These are phyloP conservation scores for Ogataea degrootiae DNA, from an alignment of 805 yeast genomes.

Conservation along the genomic window DNA sequence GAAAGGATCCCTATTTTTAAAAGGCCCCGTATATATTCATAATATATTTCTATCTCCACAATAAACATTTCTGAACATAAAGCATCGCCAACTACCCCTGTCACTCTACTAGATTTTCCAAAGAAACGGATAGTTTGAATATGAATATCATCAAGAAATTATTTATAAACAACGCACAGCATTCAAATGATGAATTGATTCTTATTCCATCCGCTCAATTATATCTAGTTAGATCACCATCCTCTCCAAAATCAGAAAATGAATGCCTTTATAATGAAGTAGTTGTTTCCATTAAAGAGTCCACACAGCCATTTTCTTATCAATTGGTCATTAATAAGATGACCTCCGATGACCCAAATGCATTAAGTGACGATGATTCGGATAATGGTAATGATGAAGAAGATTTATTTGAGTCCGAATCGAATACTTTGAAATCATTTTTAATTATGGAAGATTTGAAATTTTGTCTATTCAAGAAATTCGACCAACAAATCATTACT, in stretches of 20 bases:
- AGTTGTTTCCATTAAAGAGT: constrained; percentile 62
- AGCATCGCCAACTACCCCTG: no score
- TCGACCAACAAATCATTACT: constrained; percentile 50
- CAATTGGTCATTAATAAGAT: constrained; percentile 69
- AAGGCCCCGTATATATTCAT: no score
- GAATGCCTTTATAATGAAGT: constrained; percentile 85
- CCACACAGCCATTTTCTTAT: constrained; percentile 60
- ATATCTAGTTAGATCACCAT: constrained; percentile 64
- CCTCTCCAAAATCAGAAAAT: constrained; percentile 80
- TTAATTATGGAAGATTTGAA: constrained; percentile 57
- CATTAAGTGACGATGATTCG: constrained; percentile 40
- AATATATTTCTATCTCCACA: no score
- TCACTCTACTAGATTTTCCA: no score
- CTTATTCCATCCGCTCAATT: constrained; percentile 77
- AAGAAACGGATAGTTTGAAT: neutral
- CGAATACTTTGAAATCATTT: constrained; percentile 67
- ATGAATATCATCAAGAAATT: constrained; percentile 75
- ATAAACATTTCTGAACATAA: no score
- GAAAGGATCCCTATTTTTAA: no score
- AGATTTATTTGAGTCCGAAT: constrained; percentile 27
- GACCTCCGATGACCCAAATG: constrained; percentile 60
- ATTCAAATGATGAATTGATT: constrained; percentile 53
- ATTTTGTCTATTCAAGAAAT: constrained; percentile 47
- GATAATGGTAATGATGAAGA: constrained; percentile 40
- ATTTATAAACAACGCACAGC: constrained; percentile 29